A percentile compares a stretch with the other conserved stretches of the same genome.
Conservation (phyloP, 2,329 filamentous ascomycete genomes). For the Alternaria brassicae region DNA sequence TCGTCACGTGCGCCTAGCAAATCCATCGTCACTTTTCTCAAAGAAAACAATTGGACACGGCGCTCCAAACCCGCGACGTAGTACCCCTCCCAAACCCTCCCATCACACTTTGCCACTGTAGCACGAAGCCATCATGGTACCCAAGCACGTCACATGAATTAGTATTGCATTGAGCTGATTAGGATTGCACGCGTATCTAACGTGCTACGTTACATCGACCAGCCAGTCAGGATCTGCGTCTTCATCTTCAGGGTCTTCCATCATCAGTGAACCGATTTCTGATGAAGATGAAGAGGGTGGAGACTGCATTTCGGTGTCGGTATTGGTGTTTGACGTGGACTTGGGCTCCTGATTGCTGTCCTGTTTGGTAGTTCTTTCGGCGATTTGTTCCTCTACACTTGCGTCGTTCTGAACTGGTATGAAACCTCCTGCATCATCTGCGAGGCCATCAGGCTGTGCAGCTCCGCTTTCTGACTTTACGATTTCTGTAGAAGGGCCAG, state of each 20-base stretch:
- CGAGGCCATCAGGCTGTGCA: conserved; percentile 48
- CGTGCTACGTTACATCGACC: conserved; percentile 29
- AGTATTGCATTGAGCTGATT: background rate
- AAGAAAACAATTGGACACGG: background rate
- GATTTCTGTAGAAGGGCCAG: conserved; percentile 1
- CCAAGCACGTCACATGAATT: background rate
- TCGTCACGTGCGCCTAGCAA: background rate
- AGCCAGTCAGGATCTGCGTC: conserved; percentile 72
- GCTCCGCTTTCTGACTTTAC: conserved; percentile 43
- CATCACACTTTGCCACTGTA: background rate
- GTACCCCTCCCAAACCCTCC: background rate
- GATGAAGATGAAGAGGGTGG: conserved; percentile 30
- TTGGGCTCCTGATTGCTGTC: background rate
- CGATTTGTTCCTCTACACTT: too few relatives aligned
- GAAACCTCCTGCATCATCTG: conserved; percentile 22
- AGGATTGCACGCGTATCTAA: background rate
- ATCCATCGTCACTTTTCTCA: background rate
- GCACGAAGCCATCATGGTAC: conserved; percentile 10
- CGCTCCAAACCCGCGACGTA: background rate
- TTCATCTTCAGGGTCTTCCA: conserved; percentile 70
- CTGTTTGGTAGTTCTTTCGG: too few relatives aligned
- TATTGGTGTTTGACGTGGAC: background rate
- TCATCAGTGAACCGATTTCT: conserved; percentile 60
- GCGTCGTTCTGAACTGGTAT: too few relatives aligned
- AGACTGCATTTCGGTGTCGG: conserved; percentile 7